Percentiles rank a stretch among this genome's conserved stretches.
Conservation (phyloP, 208 protist genomes). For the Crithidia expoeki region DNA sequence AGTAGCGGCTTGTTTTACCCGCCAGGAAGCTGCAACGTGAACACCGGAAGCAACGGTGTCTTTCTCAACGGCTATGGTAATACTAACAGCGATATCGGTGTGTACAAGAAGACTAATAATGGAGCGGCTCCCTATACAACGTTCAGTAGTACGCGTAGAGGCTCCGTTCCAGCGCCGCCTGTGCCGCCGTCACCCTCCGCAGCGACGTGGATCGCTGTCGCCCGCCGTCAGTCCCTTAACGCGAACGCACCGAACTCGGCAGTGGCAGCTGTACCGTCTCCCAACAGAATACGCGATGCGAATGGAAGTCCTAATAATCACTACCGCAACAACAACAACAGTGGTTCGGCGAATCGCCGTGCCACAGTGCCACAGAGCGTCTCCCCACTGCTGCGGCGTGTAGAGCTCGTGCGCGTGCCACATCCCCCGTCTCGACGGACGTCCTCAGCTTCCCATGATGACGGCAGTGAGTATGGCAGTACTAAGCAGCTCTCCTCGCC, state of each 20-base stretch:
- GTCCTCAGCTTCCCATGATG: neutral
- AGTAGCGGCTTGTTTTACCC: neutral
- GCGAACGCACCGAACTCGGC: neutral
- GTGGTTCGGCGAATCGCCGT: neutral
- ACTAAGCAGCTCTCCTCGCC: neutral
- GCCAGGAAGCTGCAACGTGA: neutral
- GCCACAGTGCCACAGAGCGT: neutral
- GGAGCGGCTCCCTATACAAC: too few species aligned
- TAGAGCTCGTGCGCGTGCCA: neutral
- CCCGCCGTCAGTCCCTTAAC: slow-evolving; percentile 9
- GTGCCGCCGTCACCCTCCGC: neutral
- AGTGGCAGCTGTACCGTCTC: neutral
- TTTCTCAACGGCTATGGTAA: too few species aligned
- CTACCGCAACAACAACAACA: too few species aligned
- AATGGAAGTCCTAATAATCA: too few species aligned
- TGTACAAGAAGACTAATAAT: too few species aligned
- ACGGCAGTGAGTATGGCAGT: too few species aligned
- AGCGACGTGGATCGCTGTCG: neutral
- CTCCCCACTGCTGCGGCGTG: neutral
- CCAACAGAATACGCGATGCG: neutral
- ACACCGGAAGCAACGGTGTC: too few species aligned
- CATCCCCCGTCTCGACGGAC: neutral
- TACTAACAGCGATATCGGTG: too few species aligned
- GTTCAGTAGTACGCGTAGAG: too few species aligned
- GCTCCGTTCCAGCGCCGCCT: neutral